A percentile compares a stretch with the other conserved stretches of the same genome.
phyloP scores from a whole-genome alignment of 1,284 basidiomycete genomes.

The Wallemia ichthyophaga region DNA sequence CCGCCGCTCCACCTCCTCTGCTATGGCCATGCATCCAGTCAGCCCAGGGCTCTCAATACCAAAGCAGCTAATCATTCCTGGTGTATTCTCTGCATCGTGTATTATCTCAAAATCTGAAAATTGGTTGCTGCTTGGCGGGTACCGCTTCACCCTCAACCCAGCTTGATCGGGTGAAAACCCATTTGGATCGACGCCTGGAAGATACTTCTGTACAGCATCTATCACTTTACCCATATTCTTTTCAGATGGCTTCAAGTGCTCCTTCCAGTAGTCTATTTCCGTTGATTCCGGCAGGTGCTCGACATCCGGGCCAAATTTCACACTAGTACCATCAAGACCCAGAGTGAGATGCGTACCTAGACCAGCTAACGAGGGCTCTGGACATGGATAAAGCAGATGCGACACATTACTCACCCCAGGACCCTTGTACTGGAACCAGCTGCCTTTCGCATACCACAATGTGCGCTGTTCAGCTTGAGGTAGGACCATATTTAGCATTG shows the following conservation, averaged over 20 bases:
- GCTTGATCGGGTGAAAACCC: constrained; percentile 62
- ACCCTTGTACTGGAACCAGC: constrained; percentile 61
- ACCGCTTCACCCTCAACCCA: constrained; percentile 69
- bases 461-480: constrained; percentile 25
- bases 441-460: constrained; percentile 48
- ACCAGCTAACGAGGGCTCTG: constrained; percentile 28
- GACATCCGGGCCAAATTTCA: constrained; percentile 78
- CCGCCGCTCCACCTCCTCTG: constrained; percentile 12
- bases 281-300: constrained; percentile 27
- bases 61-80: constrained; percentile 32
- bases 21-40: constrained; percentile 18
- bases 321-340: constrained; percentile 53
- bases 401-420: constrained; percentile 31
- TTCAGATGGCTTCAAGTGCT: constrained; percentile 35
- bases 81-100: constrained; percentile 8
- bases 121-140: constrained; percentile 29
- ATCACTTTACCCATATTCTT: constrained; percentile 11
- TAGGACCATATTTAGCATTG: constrained; percentile 39
- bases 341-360: constrained; percentile 74
- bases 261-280: constrained; percentile 42
- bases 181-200: constrained; percentile 34
- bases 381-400: constrained; percentile 67
- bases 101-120: constrained; percentile 50
- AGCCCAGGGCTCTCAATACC: constrained; percentile 21
- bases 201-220: constrained; percentile 21